Conservation (phyloP, 305 asterid species). For the Caryopteris hybrid region DNA sequence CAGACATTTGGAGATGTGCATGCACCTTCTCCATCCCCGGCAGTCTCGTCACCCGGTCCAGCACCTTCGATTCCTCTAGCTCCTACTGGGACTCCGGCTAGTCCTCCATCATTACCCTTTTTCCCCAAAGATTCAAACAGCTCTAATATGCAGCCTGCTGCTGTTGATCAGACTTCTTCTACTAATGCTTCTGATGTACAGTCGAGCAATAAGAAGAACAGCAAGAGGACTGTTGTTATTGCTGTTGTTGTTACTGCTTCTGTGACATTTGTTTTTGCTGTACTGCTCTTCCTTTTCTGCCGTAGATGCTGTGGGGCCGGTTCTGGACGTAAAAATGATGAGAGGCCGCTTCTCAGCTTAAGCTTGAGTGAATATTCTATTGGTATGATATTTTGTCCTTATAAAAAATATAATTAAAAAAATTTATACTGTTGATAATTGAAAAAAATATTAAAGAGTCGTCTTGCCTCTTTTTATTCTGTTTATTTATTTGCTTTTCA, state of each 20-base stretch:
- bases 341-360: constrained; percentile 94
- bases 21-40: constrained; percentile 63
- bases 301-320: constrained; percentile 48
- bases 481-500: constrained; percentile 23
- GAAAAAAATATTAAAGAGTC: too few relatives aligned
- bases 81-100: constrained; percentile 27
- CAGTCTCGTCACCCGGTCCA: constrained; percentile 37
- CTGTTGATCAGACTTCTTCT: constrained; percentile 26
- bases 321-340: constrained; percentile 54
- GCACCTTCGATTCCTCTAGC: constrained; percentile 35
- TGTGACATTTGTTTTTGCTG: constrained; percentile 46
- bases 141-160: constrained; percentile 36
- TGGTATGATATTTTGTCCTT: constrained; percentile 35
- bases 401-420: constrained; percentile 8
- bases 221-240: constrained; percentile 44
- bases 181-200: constrained; percentile 21
- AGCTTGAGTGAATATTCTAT: constrained; percentile 78
- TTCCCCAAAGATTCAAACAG: constrained; percentile 30
- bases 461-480: constrained; percentile 14
- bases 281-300: constrained; percentile 55
- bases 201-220: constrained; percentile 30
- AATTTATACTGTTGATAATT: too few relatives aligned
- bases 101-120: constrained; percentile 47
- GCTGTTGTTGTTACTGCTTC: constrained; percentile 71
- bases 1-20: constrained; percentile 46